Evolutionary conservation across 2,329 filamentous ascomycete genomes (phyloP).

Genomic region (Colletotrichum destructivum): DNA sequence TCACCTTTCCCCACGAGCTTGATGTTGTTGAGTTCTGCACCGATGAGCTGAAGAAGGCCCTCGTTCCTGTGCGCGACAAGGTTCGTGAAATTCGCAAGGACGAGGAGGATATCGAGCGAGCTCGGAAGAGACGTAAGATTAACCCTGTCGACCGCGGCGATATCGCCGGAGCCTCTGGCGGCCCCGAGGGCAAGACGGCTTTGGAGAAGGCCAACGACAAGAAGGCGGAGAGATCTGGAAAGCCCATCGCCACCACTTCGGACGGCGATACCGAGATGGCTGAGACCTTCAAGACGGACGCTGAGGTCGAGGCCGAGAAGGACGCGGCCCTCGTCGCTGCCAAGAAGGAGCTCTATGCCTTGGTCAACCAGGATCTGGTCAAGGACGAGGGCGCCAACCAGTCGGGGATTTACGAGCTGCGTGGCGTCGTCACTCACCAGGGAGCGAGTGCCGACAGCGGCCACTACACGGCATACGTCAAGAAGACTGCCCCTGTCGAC

Average conservation of each 20-base stretch:
- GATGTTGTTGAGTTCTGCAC: conserved; percentile 97
- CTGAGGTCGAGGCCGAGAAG: conserved; percentile 90
- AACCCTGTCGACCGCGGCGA: conserved; percentile 64
- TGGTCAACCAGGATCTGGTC: conserved; percentile 82
- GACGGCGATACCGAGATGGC: conserved; percentile 82
- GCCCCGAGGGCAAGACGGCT: conserved; percentile 64
- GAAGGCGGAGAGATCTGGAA: conserved; percentile 55
- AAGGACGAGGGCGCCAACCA: conserved; percentile 90
- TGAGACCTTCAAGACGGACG: conserved; percentile 91
- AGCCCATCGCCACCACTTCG: conserved; percentile 54
- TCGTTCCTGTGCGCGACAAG: conserved; percentile 95
- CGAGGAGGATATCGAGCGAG: conserved; percentile 91
- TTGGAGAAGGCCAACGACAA: conserved; percentile 63
- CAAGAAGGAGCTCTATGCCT: conserved; percentile 88
- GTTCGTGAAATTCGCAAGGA: conserved; percentile 96
- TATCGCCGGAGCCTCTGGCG: conserved; percentile 59
- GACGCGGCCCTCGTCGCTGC: conserved; percentile 80
- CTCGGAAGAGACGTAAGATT: conserved; percentile 91
- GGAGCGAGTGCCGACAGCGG: conserved; percentile 97
- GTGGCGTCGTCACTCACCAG: conserved; percentile 95
- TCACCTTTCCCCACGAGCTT: conserved; percentile 93
- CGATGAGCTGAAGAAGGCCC: conserved; percentile 84
- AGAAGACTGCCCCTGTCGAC: conserved; percentile 85
- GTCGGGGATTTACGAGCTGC: conserved; percentile 94
- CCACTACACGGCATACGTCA: conserved; percentile 98